Conservation (phyloP, 441 rosid genomes). For the California macrophylla region DNA sequence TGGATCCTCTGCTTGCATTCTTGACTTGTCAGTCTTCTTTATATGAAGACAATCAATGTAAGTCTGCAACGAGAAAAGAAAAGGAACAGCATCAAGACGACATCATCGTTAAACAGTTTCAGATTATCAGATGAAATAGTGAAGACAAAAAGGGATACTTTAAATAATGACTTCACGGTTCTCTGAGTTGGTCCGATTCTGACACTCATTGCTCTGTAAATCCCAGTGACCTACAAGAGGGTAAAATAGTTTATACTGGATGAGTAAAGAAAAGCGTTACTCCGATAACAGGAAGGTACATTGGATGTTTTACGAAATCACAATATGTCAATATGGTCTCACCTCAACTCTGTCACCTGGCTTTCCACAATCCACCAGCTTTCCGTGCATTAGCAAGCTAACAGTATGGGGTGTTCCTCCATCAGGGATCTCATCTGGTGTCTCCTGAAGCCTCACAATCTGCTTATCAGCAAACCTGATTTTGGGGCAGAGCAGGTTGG, state of each 20-base stretch:
- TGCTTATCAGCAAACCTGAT: constrained; percentile 94
- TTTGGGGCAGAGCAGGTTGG: neutral
- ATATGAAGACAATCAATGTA: constrained; percentile 90
- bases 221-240: constrained; percentile 60
- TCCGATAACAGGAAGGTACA: constrained; percentile 9
- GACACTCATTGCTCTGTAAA: constrained; percentile 90
- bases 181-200: constrained; percentile 76
- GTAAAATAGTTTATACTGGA: neutral
- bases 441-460: constrained; percentile 96
- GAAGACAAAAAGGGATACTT: constrained; percentile 34
- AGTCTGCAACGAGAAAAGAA: constrained; percentile 41
- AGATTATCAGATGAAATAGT: neutral
- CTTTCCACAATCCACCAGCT: constrained; percentile 83
- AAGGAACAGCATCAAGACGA: constrained; percentile 7
- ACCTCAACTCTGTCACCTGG: constrained; percentile 98
- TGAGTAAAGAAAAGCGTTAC: constrained; percentile 12
- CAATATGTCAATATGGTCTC: neutral
- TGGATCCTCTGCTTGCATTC: constrained; percentile 64
- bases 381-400: constrained; percentile 93
- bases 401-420: constrained; percentile 98
- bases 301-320: neutral
- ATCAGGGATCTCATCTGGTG: constrained; percentile 91
- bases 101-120: constrained; percentile 9
- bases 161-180: constrained; percentile 87
- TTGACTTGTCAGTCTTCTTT: constrained; percentile 67